Base-by-base conservation (phyloP, 768 basidiomycete genomes). In the Phlegmacium glaucopus region DNA sequence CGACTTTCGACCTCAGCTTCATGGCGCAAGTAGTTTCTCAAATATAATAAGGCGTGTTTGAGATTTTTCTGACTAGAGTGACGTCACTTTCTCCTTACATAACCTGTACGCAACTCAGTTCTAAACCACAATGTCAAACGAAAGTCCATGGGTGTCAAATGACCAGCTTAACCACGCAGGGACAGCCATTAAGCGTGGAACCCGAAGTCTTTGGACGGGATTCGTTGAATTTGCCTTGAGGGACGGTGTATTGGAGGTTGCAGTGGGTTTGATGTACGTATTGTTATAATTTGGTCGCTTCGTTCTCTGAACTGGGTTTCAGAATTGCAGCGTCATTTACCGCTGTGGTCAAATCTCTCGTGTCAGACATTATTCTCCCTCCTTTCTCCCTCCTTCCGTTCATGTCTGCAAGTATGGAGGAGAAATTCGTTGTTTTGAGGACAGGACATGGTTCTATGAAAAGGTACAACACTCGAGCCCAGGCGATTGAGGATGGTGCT, bases 191-290 rank as follows among this genome's bases (percentile, higher is more conserved):
- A 48, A 48, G n/a, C 34, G 46, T 6, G 61, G 49, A 41, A 53
- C 66, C 26, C 57, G 54, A 44, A 55, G 55, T 36, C 49, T 56
- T 8, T 69, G 67, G 65, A 45, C 54, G 10, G 65, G 67, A 1
- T 69, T 67, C 40, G 30, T 51, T 8, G 45, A 57, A 6, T 70
- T 71, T 40, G 63, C 66, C 15, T 51, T 69, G 29, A 55, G 74
- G 8, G 74, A 76, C 43, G 74, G 70, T 54, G 73, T 76, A 9
- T 61, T 76, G 3, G 73, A 76, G 52, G 71, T 76, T 29, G 71
- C 73, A 10, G 63, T 75, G 37, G 73, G 73, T 66, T 55, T 76
- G 7, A 72, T 75, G 67, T 67, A 42, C 17, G 63, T 59, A 49
- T 34, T 13, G 11, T 9, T 16, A 39, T 38, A 30, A 10, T 18